Percentiles rank a stretch among this genome's conserved stretches.
phyloP scores from a whole-genome alignment of 306 rosid genomes.

The Biancaea sappan region DNA sequence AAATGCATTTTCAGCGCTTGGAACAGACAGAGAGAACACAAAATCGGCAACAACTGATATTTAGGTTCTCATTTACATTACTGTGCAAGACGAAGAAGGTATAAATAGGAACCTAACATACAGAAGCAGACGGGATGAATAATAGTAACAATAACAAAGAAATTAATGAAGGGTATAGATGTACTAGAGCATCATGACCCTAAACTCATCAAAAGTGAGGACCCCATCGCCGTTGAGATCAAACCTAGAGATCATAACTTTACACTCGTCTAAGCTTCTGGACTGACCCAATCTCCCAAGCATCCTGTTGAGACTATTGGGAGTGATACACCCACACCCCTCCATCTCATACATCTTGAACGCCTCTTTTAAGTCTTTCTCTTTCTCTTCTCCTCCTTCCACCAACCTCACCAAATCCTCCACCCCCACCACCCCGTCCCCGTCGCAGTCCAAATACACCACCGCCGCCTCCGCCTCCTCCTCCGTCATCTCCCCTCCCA shows the following conservation, averaged over 20 bases:
- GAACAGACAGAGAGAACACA: too few species aligned
- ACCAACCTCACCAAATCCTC: conserved; percentile 73
- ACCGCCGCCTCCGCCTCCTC: conserved; percentile 54
- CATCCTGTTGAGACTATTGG: conserved; percentile 73
- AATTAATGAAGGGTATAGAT: background rate
- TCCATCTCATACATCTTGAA: conserved; percentile 86
- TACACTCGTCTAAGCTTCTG: conserved; percentile 58
- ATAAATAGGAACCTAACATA: too few species aligned
- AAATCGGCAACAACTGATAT: too few species aligned
- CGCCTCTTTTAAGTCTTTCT: conserved; percentile 69
- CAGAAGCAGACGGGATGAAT: too few species aligned
- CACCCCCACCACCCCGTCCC: conserved; percentile 63
- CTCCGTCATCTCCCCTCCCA: conserved; percentile 54
- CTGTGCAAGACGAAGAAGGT: too few species aligned
- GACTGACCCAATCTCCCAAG: conserved; percentile 72
- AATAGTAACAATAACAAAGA: background rate
- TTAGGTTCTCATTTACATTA: too few species aligned
- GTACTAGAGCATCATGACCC: conserved; percentile 65
- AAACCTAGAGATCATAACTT: conserved; percentile 60
- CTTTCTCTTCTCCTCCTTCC: conserved; percentile 75
- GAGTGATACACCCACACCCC: conserved; percentile 68
- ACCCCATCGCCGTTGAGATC: conserved; percentile 90
- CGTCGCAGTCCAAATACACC: conserved; percentile 50
- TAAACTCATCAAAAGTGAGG: conserved; percentile 78
- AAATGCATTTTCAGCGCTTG: too few species aligned